A percentile compares a stretch with the other conserved stretches of the same genome.
These are phyloP conservation scores for Diatrype stigma DNA, from an alignment of 2,329 filamentous ascomycete species.

Conservation along the genomic window DNA sequence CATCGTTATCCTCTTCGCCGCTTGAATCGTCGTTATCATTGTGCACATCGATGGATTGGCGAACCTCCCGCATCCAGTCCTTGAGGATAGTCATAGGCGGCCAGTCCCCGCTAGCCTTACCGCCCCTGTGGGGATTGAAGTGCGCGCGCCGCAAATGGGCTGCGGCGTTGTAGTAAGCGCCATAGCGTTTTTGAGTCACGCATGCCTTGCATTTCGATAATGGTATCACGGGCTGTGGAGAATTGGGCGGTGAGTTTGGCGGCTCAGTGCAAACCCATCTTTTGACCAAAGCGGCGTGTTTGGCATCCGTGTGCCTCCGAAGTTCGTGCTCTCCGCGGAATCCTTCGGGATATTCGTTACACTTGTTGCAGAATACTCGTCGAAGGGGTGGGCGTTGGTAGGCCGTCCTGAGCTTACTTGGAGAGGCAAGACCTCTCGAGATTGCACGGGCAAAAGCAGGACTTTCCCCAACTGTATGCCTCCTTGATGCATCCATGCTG, in stretches of 20 bases:
- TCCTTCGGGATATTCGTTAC: slow-evolving; percentile 77
- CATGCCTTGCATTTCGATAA: slow-evolving; percentile 54
- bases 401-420: slow-evolving; percentile 37
- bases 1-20: slow-evolving; percentile 48
- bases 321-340: slow-evolving; percentile 90
- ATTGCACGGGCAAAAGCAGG: slow-evolving; percentile 36
- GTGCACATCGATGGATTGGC: slow-evolving; percentile 41
- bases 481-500: slow-evolving; percentile 29
- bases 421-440: slow-evolving; percentile 38
- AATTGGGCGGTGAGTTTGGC: slow-evolving; percentile 29
- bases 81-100: slow-evolving; percentile 54
- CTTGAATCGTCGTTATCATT: slow-evolving; percentile 45
- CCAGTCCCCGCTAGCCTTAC: slow-evolving; percentile 56
- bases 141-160: slow-evolving; percentile 55
- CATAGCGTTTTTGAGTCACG: slow-evolving; percentile 52
- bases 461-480: slow-evolving; percentile 45
- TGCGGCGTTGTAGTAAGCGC: slow-evolving; percentile 56
- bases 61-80: slow-evolving; percentile 58
- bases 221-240: slow-evolving; percentile 47
- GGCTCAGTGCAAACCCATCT: slow-evolving; percentile 55
- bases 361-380: slow-evolving; percentile 73
- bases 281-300: slow-evolving; percentile 51
- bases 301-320: slow-evolving; percentile 60
- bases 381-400: slow-evolving; percentile 57
- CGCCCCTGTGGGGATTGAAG: slow-evolving; percentile 52